A percentile compares a stretch with the other conserved stretches of the same genome.
These are phyloP conservation scores for Mycena olivaceomarginata DNA, from an alignment of 768 basidiomycete genomes.

Conservation along the genomic window DNA sequence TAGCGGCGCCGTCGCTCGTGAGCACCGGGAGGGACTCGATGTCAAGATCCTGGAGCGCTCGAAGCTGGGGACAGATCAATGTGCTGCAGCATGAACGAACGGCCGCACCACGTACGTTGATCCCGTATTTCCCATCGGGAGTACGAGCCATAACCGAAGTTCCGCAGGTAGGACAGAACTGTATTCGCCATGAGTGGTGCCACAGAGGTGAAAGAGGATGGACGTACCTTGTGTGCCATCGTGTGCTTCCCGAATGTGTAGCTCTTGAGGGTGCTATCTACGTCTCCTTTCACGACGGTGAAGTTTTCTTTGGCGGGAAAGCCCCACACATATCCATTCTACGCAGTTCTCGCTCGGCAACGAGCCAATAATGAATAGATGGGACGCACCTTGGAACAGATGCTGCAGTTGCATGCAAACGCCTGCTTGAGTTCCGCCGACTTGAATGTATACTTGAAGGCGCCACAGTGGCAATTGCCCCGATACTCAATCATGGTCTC, in stretches of 20 bases:
- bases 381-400: conserved; percentile 29
- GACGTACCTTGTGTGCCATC: conserved; percentile 34
- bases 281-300: conserved; percentile 35
- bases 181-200: background rate
- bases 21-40: background rate
- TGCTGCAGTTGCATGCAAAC: conserved; percentile 31
- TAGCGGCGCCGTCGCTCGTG: background rate
- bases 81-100: background rate
- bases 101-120: conserved; percentile 14
- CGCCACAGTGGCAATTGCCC: conserved; percentile 43
- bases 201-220: background rate
- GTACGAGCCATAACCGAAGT: conserved; percentile 29
- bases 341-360: background rate
- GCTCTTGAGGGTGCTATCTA: conserved; percentile 26
- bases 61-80: conserved; percentile 7
- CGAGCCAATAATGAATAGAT: background rate
- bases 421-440: conserved; percentile 18
- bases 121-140: background rate
- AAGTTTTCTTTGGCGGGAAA: conserved; percentile 23
- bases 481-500: conserved; percentile 28
- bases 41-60: conserved; percentile 23
- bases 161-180: conserved; percentile 42
- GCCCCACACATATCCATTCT: conserved; percentile 38
- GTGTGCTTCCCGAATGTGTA: conserved; percentile 36
- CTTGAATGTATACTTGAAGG: conserved; percentile 39